Conservation (phyloP, 108 stramenopile species). For the Conticribra guillardii region DNA sequence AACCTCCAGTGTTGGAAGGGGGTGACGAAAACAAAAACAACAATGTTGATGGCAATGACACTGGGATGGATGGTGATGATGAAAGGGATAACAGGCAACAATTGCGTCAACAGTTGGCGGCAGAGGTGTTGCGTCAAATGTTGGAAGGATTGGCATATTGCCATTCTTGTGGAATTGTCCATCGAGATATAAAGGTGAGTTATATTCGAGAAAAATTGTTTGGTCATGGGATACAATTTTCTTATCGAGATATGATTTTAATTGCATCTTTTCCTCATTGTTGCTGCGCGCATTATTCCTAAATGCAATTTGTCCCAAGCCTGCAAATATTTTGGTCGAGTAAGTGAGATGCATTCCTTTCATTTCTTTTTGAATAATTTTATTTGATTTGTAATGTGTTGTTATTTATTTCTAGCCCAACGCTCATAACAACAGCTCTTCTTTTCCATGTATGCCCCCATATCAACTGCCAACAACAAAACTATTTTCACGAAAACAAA, state of each 20-base stretch:
- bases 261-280: too few relatives aligned
- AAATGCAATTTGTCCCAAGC: too few relatives aligned
- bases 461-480: too few relatives aligned
- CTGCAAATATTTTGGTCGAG: constrained; percentile 38
- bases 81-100: neutral
- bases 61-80: neutral
- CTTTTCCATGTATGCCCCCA: neutral
- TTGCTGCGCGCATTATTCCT: too few relatives aligned
- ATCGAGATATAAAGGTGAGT: constrained; percentile 38
- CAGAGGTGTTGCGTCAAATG: constrained; percentile 35
- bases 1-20: neutral
- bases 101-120: constrained; percentile 28
- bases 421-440: too few relatives aligned
- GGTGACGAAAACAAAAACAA: neutral
- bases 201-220: neutral
- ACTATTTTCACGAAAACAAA: too few relatives aligned
- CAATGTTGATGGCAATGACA: neutral
- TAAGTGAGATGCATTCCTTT: too few relatives aligned
- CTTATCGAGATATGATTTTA: neutral
- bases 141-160: constrained; percentile 44
- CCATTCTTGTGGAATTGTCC: constrained; percentile 41
- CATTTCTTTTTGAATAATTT: too few relatives aligned
- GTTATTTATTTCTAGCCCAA: too few relatives aligned
- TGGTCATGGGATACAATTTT: neutral
- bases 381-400: too few relatives aligned